A percentile compares a stretch with the other conserved stretches of the same genome.
Conservation (phyloP, 805 yeast genomes). For the Ogataea nakhonphanomensis region DNA sequence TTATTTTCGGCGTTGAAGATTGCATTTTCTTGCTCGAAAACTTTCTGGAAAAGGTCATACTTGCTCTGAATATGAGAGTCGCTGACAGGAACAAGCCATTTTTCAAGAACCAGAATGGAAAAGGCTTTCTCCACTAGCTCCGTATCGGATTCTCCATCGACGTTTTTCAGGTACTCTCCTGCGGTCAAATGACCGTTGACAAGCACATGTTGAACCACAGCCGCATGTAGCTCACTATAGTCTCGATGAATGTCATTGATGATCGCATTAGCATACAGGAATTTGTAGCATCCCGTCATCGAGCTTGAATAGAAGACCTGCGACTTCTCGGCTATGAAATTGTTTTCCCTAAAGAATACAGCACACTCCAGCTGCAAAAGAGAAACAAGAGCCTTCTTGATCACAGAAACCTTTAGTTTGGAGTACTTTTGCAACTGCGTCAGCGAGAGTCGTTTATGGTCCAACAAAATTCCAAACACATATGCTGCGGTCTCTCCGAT, state of each 20-base stretch:
- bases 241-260: constrained; percentile 49
- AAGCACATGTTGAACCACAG: constrained; percentile 66
- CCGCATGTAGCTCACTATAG: constrained; percentile 44
- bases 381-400: constrained; percentile 68
- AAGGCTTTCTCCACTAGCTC: constrained; percentile 38
- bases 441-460: constrained; percentile 63
- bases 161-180: constrained; percentile 43
- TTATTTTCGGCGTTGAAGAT: constrained; percentile 29
- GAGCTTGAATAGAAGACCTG: constrained; percentile 51
- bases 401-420: constrained; percentile 44
- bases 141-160: constrained; percentile 23
- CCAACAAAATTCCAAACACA: constrained; percentile 56
- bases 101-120: constrained; percentile 43
- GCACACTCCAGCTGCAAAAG: constrained; percentile 78
- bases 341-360: constrained; percentile 50
- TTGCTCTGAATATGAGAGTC: constrained; percentile 29
- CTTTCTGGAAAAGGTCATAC: constrained; percentile 31
- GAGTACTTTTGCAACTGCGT: constrained; percentile 49
- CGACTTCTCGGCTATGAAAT: constrained; percentile 24
- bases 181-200: constrained; percentile 63
- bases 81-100: constrained; percentile 49
- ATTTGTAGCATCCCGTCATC: constrained; percentile 58
- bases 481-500: constrained; percentile 73
- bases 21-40: constrained; percentile 38
- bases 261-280: constrained; percentile 77